A percentile compares a stretch with the other conserved stretches of the same genome.
Evolutionary conservation across 2,329 filamentous ascomycete species (phyloP).

Genomic region (Domatiomyces catenatus): DNA sequence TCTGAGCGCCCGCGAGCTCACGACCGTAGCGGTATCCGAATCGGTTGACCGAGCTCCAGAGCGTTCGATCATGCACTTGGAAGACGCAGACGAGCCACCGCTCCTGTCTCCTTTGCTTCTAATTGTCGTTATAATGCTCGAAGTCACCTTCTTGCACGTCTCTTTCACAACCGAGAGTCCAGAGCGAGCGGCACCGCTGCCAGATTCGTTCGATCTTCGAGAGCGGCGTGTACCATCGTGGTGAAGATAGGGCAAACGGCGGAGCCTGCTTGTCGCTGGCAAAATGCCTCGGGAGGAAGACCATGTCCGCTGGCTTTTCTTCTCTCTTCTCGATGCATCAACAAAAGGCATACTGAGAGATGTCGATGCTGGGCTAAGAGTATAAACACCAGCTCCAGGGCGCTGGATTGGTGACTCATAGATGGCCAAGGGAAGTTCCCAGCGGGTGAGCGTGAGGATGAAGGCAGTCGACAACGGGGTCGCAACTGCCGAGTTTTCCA

Average conservation of each 20-base stretch:
- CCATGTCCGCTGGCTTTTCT: neutral
- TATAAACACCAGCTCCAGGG: neutral
- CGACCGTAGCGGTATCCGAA: conserved; percentile 5
- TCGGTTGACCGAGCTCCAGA: conserved; percentile 4
- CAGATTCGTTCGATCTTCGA: conserved; percentile 9
- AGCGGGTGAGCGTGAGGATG: neutral
- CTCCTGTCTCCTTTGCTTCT: conserved; percentile 4
- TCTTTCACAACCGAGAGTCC: neutral
- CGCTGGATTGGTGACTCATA: neutral
- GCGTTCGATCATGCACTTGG: conserved; percentile 5
- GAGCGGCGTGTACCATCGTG: conserved; percentile 11
- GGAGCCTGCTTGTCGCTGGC: neutral
- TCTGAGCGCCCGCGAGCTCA: neutral
- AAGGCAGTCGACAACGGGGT: neutral
- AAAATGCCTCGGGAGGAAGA: neutral
- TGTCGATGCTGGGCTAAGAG: neutral
- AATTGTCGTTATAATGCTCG: conserved; percentile 8
- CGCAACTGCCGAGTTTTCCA: neutral
- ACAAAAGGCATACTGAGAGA: conserved; percentile 7
- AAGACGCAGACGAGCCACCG: neutral
- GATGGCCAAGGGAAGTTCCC: neutral
- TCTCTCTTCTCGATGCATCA: conserved; percentile 1
- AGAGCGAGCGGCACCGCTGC: conserved; percentile 8
- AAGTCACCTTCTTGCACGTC: conserved; percentile 8
- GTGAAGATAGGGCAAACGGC: conserved; percentile 7